Base-by-base conservation (phyloP, 1,284 basidiomycete genomes). In the Cryptococcus sp. region DNA sequence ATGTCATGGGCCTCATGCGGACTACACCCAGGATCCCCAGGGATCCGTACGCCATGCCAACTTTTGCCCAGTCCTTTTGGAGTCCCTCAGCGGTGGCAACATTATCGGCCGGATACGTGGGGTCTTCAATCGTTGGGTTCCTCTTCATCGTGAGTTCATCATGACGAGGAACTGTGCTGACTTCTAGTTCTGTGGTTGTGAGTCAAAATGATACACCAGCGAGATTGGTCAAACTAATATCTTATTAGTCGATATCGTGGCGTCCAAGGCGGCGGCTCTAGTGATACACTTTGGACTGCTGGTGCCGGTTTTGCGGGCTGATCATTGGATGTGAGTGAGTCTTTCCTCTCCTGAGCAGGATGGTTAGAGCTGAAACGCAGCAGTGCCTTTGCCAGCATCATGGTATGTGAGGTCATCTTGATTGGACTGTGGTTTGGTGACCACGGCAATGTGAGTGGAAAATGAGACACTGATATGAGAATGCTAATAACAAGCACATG, bases 361-460 rank as follows among this genome's bases (percentile, higher is more conserved):
- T n/a, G 15, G 37, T 46, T 21, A 2, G n/a, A 18, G 20, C 52
- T 55, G 44, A 62, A 35, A 24, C 20, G 55, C 12, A 1, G 7
- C 52, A 77, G 75, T 8, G 73, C 75, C 2, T 77, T 73, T 51
- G 66, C 65, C 5, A 76, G 74, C 51, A 72, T 77, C 44, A 64
- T 74, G 12, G 44, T 60, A 1, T 70, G 69, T 46, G 75, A 77
- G 52, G 72, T 63, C 0, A 52, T 78, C 18, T 66, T 78, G 53
- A 71, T 78, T 28, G 77, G 76, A 1, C 47, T 78, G 4, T 78
- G 76, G 76, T 78, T 77, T 52, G 73, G 68, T 0, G 71, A 72
- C 52, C 76, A 78, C 57, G 77, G 76, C 18, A 77, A 69, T 62
- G 73, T 75, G 15, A 56, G 68, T 67, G 15, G 20, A 9, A 8